Percentiles rank a stretch among this genome's conserved stretches.
phyloP scores from a whole-genome alignment of 163 green algal species.

The Chlamydomonas reinhardtii region DNA sequence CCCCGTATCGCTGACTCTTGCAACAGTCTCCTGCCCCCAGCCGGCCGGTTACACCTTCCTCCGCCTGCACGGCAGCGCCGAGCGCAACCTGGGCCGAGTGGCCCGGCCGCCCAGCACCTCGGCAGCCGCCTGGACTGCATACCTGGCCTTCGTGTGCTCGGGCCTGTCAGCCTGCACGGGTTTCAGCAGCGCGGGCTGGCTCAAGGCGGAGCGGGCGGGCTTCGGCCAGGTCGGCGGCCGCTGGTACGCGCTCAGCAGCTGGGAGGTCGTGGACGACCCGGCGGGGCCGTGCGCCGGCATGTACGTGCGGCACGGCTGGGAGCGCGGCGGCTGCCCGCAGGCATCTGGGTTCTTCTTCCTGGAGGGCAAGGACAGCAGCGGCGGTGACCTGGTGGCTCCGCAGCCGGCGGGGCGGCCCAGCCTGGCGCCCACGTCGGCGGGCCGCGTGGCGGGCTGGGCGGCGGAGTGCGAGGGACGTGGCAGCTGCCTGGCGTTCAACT shows the following conservation, averaged over 20 bases:
- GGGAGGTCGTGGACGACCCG: constrained; percentile 16
- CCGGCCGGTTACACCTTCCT: constrained; percentile 16
- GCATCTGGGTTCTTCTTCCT: constrained; percentile 21
- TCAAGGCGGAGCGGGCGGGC: not conserved
- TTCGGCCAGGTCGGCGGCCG: not conserved
- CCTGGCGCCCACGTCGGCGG: not conserved
- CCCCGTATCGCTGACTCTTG: not conserved
- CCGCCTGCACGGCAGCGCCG: constrained; percentile 13
- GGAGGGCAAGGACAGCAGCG: not conserved
- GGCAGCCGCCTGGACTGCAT: not conserved
- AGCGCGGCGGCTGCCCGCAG: constrained; percentile 17
- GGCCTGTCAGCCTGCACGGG: not conserved
- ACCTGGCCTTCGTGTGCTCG: not conserved
- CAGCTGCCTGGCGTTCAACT: constrained; percentile 14
- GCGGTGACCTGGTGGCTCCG: not conserved
- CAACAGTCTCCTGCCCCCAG: constrained; percentile 5
- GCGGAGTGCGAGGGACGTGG: not conserved
- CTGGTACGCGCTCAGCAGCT: constrained; percentile 32
- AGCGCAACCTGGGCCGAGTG: constrained; percentile 20
- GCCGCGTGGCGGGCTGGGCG: not conserved
- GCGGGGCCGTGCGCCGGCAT: constrained; percentile 7
- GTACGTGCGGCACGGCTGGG: not conserved
- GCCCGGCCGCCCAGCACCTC: not conserved
- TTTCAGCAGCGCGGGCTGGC: constrained; percentile 27
- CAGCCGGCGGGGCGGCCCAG: not conserved